Percentiles rank a stretch among this genome's conserved stretches.
These are phyloP conservation scores for Aristolochia californica DNA, from an alignment of 164 flowering plant genomes.

Conservation along the genomic window DNA sequence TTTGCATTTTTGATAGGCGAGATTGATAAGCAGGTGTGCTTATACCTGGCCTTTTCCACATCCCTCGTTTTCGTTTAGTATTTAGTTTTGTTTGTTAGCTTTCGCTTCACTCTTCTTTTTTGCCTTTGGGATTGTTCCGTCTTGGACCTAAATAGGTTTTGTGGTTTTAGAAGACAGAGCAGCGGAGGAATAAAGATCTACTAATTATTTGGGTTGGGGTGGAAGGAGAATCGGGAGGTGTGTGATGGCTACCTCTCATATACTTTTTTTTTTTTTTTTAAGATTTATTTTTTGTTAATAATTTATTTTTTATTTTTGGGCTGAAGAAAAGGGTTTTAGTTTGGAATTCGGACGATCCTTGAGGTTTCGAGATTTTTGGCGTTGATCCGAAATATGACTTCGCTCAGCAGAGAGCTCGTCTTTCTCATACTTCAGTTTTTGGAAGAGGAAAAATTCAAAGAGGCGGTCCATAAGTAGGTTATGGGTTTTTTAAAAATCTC, in stretches of 20 bases:
- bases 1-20: not conserved
- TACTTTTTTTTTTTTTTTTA: not conserved
- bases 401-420: conserved; percentile 12
- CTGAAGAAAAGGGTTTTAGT: not conserved
- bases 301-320: too few relatives aligned
- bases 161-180: not conserved
- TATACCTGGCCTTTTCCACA: not conserved
- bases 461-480: conserved; percentile 12
- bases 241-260: not conserved
- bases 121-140: not conserved
- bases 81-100: conserved; percentile 7
- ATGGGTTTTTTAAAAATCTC: not conserved
- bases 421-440: conserved; percentile 13
- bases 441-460: conserved; percentile 12
- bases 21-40: not conserved
- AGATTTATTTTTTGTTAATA: too few relatives aligned
- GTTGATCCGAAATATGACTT: conserved; percentile 4
- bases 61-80: conserved; percentile 8
- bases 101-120: conserved; percentile 1
- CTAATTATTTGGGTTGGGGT: not conserved
- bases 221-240: not conserved
- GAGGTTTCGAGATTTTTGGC: not conserved
- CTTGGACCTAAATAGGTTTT: not conserved
- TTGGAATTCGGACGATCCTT: not conserved
- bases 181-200: not conserved